Base-by-base conservation (phyloP, 805 yeast genomes). In the Barnettozyma salicaria region DNA sequence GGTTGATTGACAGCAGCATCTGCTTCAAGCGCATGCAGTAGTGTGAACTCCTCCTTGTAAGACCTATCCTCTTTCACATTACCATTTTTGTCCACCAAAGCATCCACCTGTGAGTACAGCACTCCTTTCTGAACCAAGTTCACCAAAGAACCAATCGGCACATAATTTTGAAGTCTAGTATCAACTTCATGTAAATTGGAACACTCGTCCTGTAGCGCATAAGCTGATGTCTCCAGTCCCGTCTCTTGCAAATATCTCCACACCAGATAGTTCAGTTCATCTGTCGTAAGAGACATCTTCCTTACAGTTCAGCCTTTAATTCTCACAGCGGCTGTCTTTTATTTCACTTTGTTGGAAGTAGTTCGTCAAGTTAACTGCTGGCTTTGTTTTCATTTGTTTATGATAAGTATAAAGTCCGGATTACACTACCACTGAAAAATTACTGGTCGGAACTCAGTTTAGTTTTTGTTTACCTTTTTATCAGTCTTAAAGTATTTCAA, bases 241-340 rank as follows among this genome's bases (percentile, higher is more conserved):
- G 80, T 67, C 57, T 92, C 97, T 54, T 87, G 95, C 26, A 88
- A 68, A 54, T 90, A 92, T 43, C 97, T 65, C 96, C 96, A 92
- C 37, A 90, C 75, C 49, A 92, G 70, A 56, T 90, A 90, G 65
- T 90, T 92, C 37, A 90, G 72, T 60, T 88, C 95, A 40, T 73
- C 77, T 39, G 92, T 80, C 5, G 92, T 74, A 33, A 90, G 63
- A 19, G 95, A 81, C 96, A 87, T 86, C 27, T 19, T 21, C 20
- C 14, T 29, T 10, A 4, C n/a, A n/a, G n/a, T n/a, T n/a, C n/a
- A n/a, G n/a, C n/a, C n/a, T n/a, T n/a, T n/a, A n/a, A n/a, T n/a
- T n/a, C n/a, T n/a, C n/a, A n/a, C n/a, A n/a, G n/a, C n/a, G n/a
- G n/a, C n/a, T n/a, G n/a, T n/a, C n/a, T n/a, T n/a, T n/a, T n/a